Evolutionary conservation across 1,284 basidiomycete species (phyloP), one percentile per base, ranked within the genome.

Genomic region (Cryptococcus deneoformans): DNA sequence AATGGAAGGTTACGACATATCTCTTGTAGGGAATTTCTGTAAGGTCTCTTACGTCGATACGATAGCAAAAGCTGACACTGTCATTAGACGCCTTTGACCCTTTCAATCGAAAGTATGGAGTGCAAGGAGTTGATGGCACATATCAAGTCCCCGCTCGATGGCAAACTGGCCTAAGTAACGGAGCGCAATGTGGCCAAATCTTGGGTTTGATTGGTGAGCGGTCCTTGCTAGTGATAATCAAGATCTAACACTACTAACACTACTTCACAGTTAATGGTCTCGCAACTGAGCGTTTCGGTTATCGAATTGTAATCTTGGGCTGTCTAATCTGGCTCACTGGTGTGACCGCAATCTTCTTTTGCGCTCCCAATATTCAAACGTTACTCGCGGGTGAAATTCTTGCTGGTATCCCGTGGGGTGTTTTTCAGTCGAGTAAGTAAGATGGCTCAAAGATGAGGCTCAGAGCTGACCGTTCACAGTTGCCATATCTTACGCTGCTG

Each of bases 101-200:
- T 20, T 78, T 78, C 64, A 72, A 74, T 58, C 39, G 63, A 40
- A 70, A 71, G 53, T 78, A 68, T 62, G 77, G 77, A 39, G 57
- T 70, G 20, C 61, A 66, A 46, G 45, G 42, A 16, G 52, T 62
- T 2, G 61, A 72, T 42, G 75, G 75, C 38, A 65, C 68, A 11
- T 81, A 78, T 60, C 70, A 78, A 53, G 68, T 82, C n/a, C 67
- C 79, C 0, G 78, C 81, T 0, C 60, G 71, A 24, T 82, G 80
- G 80, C 80, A 81, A 59, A 68, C 79, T 8, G 80, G 79, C 46
- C 68, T 81, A 16, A 69, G 66, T 12, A 79, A 79, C 61, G 77
- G 72, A 50, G 72, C 70, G 6, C 70, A 73, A 45, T 65, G 65
- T 48, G 78, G 78, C 38, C 66, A 75, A 57, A 78, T 81, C 60